Evolutionary conservation across 306 rosid species (phyloP), one percentile per base, ranked within the genome.

Genomic region (Glycyrrhiza uralensis): DNA sequence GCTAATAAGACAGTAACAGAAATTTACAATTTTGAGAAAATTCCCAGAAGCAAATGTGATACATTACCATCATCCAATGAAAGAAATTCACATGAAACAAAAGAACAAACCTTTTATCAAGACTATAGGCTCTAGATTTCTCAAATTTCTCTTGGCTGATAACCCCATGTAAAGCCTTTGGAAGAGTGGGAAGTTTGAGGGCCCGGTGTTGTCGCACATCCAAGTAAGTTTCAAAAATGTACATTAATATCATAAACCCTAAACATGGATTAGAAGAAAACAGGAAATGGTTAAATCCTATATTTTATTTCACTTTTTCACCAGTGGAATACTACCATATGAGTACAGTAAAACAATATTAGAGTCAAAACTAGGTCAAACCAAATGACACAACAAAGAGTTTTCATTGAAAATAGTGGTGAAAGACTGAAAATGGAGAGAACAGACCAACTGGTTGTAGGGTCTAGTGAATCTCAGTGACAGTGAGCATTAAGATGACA

Each of bases 231-330:
- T 94, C 98, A 61, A 94, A 91, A 29, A 91, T n/a, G 78, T 94
- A 94, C 96, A 87, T 87, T 12, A 87, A 77, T 79, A 94, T 79
- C 98, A 94, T 91, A 75, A 94, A 91, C 57, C 98, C 98, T 94
- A 85, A 65, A 58, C 71, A 28, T 29, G 65, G 39, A 51, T 54
- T 42, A 17, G 18, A 41, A 38, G 47, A 17, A 57, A 33, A 20
- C n/a, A 50, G 58, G 20, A 33, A 47, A 65, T 12, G 32, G 67
- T 75, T 41, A 77, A 24, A 57, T 51, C 38, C 32, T 28, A 14
- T 8, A 49, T 22, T 68, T 50, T 10, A 52, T 59, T 32, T 18
- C 55, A 76, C 23, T 5, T 29, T 45, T 59, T 19, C 24, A 30
- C 59, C 51, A 46, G 39, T 69, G 65, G 50, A 69, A 45, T 28